Conservation (phyloP, 192 early-diverging fungal species). For the Glomus cerebriforme region DNA sequence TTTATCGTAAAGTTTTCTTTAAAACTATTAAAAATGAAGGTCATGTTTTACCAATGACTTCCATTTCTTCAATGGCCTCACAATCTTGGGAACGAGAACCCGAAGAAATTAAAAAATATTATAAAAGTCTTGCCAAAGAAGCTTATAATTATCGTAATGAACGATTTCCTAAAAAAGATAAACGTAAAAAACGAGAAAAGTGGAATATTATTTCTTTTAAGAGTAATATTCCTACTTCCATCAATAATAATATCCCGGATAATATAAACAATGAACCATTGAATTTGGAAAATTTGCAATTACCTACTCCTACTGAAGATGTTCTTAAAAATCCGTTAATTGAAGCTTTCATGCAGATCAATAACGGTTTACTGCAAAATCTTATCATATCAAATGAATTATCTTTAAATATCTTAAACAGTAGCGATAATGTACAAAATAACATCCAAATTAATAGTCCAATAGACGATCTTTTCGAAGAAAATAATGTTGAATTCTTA, state of each 20-base stretch:
- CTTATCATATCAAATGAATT: background rate
- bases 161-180: background rate
- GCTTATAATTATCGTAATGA: background rate
- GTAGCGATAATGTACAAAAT: background rate
- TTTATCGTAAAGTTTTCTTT: constrained; percentile 1
- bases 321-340: background rate
- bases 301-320: background rate
- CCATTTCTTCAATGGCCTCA: constrained; percentile 17
- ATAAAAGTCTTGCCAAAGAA: constrained; percentile 6
- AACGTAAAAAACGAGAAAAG: background rate
- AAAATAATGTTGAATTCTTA: background rate
- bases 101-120: background rate
- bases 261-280: background rate
- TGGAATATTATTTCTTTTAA: constrained; percentile 4
- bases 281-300: no score
- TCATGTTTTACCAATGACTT: constrained; percentile 11
- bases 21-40: background rate
- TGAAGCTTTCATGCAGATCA: background rate
- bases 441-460: background rate
- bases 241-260: background rate
- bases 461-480: background rate
- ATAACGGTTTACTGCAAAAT: background rate
- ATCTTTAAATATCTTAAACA: background rate
- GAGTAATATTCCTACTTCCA: background rate
- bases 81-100: background rate